Base-by-base conservation (phyloP, 139 green algal genomes). In the Ulvella scutata region DNA sequence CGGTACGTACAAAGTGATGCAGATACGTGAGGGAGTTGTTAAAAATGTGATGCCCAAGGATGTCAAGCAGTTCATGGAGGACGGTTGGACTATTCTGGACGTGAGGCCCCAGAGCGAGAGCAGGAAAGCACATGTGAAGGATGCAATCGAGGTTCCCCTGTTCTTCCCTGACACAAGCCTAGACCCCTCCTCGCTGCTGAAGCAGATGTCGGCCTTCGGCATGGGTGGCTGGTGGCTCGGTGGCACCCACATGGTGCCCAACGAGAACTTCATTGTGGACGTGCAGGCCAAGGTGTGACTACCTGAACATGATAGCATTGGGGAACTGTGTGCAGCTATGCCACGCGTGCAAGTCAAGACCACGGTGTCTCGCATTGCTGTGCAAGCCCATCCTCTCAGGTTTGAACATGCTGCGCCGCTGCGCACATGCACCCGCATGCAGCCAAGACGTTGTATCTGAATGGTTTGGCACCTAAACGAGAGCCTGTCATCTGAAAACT, bases 201-300 rank as follows among this genome's bases (percentile, higher is more conserved):
- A 96, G 86, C 85, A 90, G 78, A 62, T 77, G 3, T 84, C 86
- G 10, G 85, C 87, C 36, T 88, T 95, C 67, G 87, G 88, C 79
- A 95, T 94, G 85, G 91, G 86, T 67, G 90, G 91, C 73, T 96
- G 90, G 90, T 97, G 92, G 92, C 81, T 96, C 73, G 92, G 92
- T 40, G 88, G 89, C 44, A 83, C 77, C 3, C 90, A 97, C 86
- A 93, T 96, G 90, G 87, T 89, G 37, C 85, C 87, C 78, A 96
- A 97, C 84, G 1, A 36, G 1, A 31, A 79, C 2, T 96, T 97
- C 82, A 39, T 97, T 72, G 35, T 21, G 3, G 74, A 93, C 51
- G 91, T 96, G 43, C 75, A 86, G 85, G 62, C 51, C 1, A 77
- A 78, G 67, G 4, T 72, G 39, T 0, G 38, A 0, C 37, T 36